Conservation (phyloP, 192 early-diverging fungal species). For the Oehlia diaphana region DNA sequence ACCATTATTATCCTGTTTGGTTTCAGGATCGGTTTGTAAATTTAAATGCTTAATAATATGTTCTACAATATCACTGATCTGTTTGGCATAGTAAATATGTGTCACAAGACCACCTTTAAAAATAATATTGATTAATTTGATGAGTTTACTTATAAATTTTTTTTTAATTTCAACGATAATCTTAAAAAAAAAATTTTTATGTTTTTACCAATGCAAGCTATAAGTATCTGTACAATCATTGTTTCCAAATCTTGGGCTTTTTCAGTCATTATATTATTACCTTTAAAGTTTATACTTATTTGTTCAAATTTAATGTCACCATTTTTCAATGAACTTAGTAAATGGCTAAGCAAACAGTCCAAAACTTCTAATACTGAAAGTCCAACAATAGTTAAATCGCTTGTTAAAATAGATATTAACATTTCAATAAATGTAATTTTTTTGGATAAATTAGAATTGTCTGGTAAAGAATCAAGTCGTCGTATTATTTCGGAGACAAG, state of each 20-base stretch:
- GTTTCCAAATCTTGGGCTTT: constrained; percentile 25
- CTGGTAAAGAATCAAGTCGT: constrained; percentile 38
- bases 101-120: constrained; percentile 48
- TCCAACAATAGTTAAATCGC: constrained; percentile 45
- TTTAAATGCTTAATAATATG: constrained; percentile 48
- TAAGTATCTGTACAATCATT: constrained; percentile 32
- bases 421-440: constrained; percentile 48
- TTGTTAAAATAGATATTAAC: constrained; percentile 44
- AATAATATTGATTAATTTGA: too few relatives aligned
- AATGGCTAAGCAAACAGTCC: constrained; percentile 41
- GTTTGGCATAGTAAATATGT: constrained; percentile 59
- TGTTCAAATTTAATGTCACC: constrained; percentile 9
- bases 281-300: constrained; percentile 4
- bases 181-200: too few relatives aligned
- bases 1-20: constrained; percentile 9
- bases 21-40: constrained; percentile 19
- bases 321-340: constrained; percentile 39
- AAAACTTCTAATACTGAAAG: constrained; percentile 56
- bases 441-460: constrained; percentile 35
- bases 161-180: too few relatives aligned
- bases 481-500: constrained; percentile 51
- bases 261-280: constrained; percentile 20
- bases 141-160: too few relatives aligned
- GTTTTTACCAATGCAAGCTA: background rate
- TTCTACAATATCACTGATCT: constrained; percentile 55